These are phyloP conservation scores for Cadophora gregata DNA, from an alignment of 2,329 filamentous ascomycete genomes.

Conservation along the genomic window DNA sequence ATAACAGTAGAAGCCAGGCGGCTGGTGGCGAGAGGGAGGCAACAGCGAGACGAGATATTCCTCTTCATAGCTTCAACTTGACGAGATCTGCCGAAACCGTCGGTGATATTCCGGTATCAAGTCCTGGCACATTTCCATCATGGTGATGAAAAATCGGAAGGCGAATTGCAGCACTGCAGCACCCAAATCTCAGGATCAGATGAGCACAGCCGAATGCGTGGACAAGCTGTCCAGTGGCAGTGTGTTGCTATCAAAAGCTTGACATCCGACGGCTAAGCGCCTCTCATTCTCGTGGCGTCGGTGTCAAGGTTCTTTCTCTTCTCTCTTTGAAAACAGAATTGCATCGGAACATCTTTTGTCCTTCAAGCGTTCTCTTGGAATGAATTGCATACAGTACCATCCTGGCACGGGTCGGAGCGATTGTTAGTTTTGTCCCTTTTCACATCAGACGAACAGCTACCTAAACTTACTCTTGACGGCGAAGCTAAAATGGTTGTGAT, in stretches of 20 bases:
- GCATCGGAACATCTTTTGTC: constrained; percentile 5
- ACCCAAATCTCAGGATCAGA: too few relatives aligned
- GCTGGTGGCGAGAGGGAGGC: neutral
- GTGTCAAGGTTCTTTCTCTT: neutral
- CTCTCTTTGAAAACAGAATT: neutral
- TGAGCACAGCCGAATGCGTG: too few relatives aligned
- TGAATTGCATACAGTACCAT: neutral
- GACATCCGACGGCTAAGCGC: neutral
- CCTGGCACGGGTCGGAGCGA: neutral
- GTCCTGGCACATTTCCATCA: neutral
- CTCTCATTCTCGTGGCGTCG: neutral
- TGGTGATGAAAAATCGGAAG: too few relatives aligned
- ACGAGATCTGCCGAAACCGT: neutral
- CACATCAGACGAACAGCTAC: neutral
- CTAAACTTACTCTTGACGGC: neutral
- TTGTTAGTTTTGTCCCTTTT: neutral
- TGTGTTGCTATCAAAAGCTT: too few relatives aligned
- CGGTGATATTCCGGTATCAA: neutral
- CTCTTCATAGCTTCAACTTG: neutral
- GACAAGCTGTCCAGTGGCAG: neutral
- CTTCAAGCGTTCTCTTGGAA: neutral
- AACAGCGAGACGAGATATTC: neutral
- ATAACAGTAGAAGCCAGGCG: neutral
- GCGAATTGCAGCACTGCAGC: too few relatives aligned
- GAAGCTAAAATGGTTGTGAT: neutral